Evolutionary conservation across 1,284 basidiomycete species (phyloP).

Genomic region (Trichosporon asahii): DNA sequence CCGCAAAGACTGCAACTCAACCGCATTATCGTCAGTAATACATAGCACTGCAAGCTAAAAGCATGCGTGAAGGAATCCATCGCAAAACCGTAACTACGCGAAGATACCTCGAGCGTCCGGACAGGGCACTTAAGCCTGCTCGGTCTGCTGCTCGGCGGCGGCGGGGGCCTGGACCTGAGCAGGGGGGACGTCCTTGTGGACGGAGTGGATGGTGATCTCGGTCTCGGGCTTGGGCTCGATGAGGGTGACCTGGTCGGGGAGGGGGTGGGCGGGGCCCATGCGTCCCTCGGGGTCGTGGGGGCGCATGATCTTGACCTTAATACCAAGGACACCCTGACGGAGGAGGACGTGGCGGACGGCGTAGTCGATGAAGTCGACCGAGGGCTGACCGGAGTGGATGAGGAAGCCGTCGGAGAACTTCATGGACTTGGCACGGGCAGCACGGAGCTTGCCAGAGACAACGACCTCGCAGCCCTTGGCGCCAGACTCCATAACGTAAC

Average conservation of each 20-base stretch:
- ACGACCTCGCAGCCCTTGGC: conserved; percentile 99
- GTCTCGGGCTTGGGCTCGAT: conserved; percentile 66
- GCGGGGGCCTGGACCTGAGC: conserved; percentile 29
- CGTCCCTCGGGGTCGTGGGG: conserved; percentile 88
- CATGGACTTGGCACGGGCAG: conserved; percentile 99
- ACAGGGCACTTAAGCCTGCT: conserved; percentile 13
- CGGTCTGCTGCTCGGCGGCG: conserved; percentile 18
- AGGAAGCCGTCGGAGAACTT: conserved; percentile 99
- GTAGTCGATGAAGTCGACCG: conserved; percentile 93
- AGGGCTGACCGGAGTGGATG: conserved; percentile 99
- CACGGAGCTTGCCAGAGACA: conserved; percentile 98
- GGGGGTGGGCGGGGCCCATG: conserved; percentile 83
- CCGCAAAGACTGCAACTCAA: not conserved
- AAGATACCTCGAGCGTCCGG: conserved; percentile 6
- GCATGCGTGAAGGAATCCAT: conserved; percentile 9
- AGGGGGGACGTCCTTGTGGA: conserved; percentile 47
- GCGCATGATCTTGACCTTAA: conserved; percentile 99
- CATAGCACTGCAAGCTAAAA: conserved; percentile 2
- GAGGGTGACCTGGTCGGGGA: conserved; percentile 93
- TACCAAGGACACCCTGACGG: conserved; percentile 98
- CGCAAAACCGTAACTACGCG: conserved; percentile 11
- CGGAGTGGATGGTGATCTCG: conserved; percentile 53
- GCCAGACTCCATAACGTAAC: conserved; percentile 99
- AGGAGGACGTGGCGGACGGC: conserved; percentile 98
- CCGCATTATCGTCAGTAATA: conserved; percentile 8